A percentile compares a stretch with the other conserved stretches of the same genome.
Conservation (phyloP, 331 rosid genomes). For the Arachis monticola region DNA sequence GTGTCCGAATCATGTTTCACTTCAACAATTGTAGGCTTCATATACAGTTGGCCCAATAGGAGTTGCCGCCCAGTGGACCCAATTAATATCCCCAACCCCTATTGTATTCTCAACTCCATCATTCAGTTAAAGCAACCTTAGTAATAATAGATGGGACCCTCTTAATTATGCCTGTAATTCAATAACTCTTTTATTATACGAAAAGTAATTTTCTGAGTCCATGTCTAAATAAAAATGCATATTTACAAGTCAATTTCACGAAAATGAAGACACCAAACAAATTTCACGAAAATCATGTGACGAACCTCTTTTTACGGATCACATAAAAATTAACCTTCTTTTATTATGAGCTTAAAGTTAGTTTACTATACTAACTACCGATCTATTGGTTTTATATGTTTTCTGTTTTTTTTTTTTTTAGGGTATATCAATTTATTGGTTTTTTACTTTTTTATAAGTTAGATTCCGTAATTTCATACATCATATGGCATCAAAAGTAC, state of each 20-base stretch:
- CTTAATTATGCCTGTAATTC: background rate
- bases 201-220: background rate
- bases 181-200: background rate
- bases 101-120: constrained; percentile 17
- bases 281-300: too few relatives aligned
- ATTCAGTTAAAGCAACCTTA: background rate
- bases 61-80: constrained; percentile 5
- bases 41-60: constrained; percentile 24
- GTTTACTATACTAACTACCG: background rate
- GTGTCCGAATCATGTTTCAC: constrained; percentile 18
- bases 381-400: too few relatives aligned
- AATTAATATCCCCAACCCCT: background rate
- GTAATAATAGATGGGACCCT: background rate
- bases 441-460: background rate
- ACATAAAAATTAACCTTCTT: too few relatives aligned
- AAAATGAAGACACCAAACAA: too few relatives aligned
- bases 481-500: background rate
- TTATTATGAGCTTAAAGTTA: background rate
- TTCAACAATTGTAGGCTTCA: constrained; percentile 12
- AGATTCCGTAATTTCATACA: background rate
- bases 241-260: too few relatives aligned
- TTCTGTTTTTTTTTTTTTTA: too few relatives aligned
- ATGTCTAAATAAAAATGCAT: too few relatives aligned
- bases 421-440: too few relatives aligned
- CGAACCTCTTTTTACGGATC: too few relatives aligned